phyloP scores from a whole-genome alignment of 2,329 filamentous ascomycete species.

The Periconia digitata region DNA sequence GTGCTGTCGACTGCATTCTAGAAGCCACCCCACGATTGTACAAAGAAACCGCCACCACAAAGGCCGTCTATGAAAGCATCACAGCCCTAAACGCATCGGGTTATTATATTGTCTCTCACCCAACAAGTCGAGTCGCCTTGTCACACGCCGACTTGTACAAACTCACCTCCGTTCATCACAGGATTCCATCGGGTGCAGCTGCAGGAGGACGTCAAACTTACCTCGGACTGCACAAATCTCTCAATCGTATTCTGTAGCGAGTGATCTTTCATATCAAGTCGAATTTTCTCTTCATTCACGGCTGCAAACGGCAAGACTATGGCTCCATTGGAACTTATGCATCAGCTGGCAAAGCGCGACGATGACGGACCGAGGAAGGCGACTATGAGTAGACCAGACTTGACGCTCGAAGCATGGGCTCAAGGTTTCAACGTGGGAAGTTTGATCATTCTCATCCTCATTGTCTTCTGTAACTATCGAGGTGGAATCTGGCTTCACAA shows the following conservation, averaged over 20 bases:
- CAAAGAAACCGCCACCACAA: neutral
- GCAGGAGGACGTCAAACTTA: neutral
- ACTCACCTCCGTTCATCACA: neutral
- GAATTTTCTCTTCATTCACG: neutral
- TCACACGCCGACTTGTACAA: neutral
- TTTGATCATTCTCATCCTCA: conserved; percentile 36
- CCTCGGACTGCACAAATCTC: neutral
- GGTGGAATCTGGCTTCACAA: conserved; percentile 37
- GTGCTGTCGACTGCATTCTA: neutral
- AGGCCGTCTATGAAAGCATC: neutral
- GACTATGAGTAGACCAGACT: conserved; percentile 25
- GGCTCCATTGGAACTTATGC: neutral
- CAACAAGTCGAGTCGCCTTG: neutral
- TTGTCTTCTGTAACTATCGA: conserved; percentile 42
- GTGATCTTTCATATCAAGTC: neutral
- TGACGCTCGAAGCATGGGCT: conserved; percentile 39
- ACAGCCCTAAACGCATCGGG: neutral
- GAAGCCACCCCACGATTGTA: neutral
- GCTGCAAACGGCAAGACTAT: neutral
- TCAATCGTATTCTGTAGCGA: too few relatives aligned
- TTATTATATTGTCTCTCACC: neutral
- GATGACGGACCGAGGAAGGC: conserved; percentile 21
- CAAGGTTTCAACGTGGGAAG: conserved; percentile 41
- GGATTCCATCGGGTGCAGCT: neutral
- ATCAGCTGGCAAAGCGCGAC: neutral